Base-by-base conservation (phyloP, 2,329 filamentous ascomycete species). In the Paecilomyces dactylethromorphus region DNA sequence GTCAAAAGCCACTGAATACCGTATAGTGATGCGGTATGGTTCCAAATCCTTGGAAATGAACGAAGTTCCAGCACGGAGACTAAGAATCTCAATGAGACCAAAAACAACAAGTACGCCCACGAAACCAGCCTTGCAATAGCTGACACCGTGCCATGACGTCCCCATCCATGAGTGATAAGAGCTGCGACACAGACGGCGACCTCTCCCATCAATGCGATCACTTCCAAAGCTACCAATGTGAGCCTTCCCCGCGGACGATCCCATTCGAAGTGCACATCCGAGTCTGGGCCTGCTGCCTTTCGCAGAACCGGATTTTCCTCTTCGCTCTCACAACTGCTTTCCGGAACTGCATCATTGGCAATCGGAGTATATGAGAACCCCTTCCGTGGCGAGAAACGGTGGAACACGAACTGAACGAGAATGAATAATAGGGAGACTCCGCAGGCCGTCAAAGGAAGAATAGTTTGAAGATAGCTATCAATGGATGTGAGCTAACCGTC, bases 11-110 rank as follows among this genome's bases (percentile, higher is more conserved):
- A 99, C 71, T 92, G 88, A 57, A 87, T 79, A 57, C 84, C 83
- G 74, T 99, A 99, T 57, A 99, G 85, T 62, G 83, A 77, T 21
- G 91, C 89, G 0, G 94, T 97, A 74, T 99, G 94, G 70, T 93
- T 92, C 94, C 94, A 99, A 8, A 97, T 78, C 59, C 84, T 82
- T 8, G 89, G 87, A 13, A 94, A 83, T 77, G 91, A 81, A 80
- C 85, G 68, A 77, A 85, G 76, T 78, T 85, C 74, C 52, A 78
- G 74, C 57, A 77, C 80, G 74, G 87, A 75, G 81, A 85, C 76
- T 76, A 87, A 67, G 56, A 97, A 78, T 33, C 94, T 87, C 51
- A 92, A 76, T 21, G 86, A 84, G 13, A 87, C 87, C 59, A 99
- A 82, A 15, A 87, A 75, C 29, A 93, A 79, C 45, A 92, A 84